Evolutionary conservation across 139 green algal species (phyloP).

Genomic region (Cymbomonas tetramitiformis): DNA sequence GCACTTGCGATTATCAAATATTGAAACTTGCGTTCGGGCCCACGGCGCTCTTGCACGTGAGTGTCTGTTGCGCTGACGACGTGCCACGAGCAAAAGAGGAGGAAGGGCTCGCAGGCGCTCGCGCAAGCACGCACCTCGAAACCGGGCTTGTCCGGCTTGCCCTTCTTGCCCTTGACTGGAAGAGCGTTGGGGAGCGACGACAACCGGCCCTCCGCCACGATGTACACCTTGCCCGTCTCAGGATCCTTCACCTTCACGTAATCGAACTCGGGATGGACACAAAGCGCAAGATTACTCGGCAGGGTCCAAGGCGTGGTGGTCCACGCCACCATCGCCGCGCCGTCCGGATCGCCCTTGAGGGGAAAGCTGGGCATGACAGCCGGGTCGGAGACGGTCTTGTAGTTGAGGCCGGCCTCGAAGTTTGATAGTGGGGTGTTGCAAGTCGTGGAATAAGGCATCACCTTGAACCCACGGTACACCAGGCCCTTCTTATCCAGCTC

Average conservation of each 20-base stretch:
- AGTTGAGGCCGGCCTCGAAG: conserved; percentile 96
- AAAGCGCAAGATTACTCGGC: conserved; percentile 90
- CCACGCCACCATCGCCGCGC: conserved; percentile 77
- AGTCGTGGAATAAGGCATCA: conserved; percentile 96
- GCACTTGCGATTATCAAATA: too few species aligned
- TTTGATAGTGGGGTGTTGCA: conserved; percentile 87
- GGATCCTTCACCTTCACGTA: conserved; percentile 74
- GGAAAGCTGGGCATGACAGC: conserved; percentile 45
- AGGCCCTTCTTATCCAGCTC: conserved; percentile 82
- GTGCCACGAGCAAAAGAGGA: too few species aligned
- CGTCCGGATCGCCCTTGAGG: conserved; percentile 37
- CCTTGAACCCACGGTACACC: conserved; percentile 97
- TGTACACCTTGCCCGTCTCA: conserved; percentile 43
- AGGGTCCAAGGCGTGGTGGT: conserved; percentile 98
- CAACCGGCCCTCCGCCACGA: conserved; percentile 74
- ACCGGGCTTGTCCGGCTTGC: too few species aligned
- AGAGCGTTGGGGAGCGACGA: conserved; percentile 63
- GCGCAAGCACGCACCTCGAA: too few species aligned
- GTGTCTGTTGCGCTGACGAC: too few species aligned
- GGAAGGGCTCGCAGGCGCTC: too few species aligned
- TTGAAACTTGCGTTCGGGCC: too few species aligned
- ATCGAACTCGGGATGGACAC: conserved; percentile 76
- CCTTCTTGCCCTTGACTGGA: too few species aligned
- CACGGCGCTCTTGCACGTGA: too few species aligned
- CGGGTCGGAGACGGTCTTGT: conserved; percentile 68